Evolutionary conservation across 495 filamentous ascomycete species (phyloP), one percentile per base, ranked within the genome.

Genomic region (Jackrogersella multiformis): DNA sequence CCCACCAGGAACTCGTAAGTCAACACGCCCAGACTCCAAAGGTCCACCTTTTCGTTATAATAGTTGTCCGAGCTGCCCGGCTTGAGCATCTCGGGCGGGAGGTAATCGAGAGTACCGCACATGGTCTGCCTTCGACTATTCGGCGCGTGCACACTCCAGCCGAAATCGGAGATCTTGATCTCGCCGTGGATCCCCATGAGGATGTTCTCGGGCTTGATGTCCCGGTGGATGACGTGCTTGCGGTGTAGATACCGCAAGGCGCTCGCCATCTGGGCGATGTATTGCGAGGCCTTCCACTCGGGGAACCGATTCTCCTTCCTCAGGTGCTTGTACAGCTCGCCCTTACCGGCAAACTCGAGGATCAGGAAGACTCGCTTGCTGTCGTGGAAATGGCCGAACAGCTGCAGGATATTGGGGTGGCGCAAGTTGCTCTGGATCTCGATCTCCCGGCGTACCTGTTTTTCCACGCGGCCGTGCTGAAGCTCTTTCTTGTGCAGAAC

Each of bases 131-230:
- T 87, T 53, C 94, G 79, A 79, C 96, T 97, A 72, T 96, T 97
- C 8, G 95, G 95, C 23, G 95, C 96, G 76, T 99, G 95, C 15
- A 98, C 96, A 77, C 90, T 94, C 96, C 96, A 99, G 44, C 95
- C 95, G 72, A 99, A 99, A 77, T 99, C 95, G 4, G 92, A 94
- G 74, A 99, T 94, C 79, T 99, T 99, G 79, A 99, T 96, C 79
- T 99, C 95, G 39, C 94, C 95, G 74, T 98, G 94, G 54, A 99
- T 94, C 16, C 95, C 95, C 35, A 99, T 89, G 13, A 99, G 87
- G 68, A 99, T 99, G 72, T 99, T 99, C 79, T 99, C 95, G 9
- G 95, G 95, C 81, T 99, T 99, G 81, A 99, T 99, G 69, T 99
- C 95, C 42, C 95, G 89, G 72, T 99, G 95, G 81, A 99, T 99